A percentile compares a stretch with the other conserved stretches of the same genome.
Evolutionary conservation across 331 rosid species (phyloP).

Genomic region (Saraca asoca): DNA sequence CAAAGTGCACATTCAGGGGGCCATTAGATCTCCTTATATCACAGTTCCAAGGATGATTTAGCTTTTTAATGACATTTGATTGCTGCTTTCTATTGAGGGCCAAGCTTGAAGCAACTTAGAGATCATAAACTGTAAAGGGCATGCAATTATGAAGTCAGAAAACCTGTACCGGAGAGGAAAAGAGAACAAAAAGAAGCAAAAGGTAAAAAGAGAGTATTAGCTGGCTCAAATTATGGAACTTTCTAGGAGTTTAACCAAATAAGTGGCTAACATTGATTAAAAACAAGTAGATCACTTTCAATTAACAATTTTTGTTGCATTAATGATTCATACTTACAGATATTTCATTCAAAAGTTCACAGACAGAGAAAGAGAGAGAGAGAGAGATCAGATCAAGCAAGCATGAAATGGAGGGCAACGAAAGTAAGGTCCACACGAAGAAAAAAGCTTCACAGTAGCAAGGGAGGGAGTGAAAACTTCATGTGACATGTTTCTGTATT

Average conservation of each 20-base stretch:
- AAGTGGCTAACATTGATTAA: slow-evolving; percentile 11
- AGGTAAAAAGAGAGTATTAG: slow-evolving; percentile 31
- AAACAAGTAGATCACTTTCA: slow-evolving; percentile 25
- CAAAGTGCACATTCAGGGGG: slow-evolving; percentile 30
- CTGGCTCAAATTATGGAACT: slow-evolving; percentile 28
- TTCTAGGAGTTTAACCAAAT: slow-evolving; percentile 14
- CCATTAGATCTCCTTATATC: slow-evolving; percentile 27
- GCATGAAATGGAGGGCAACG: slow-evolving; percentile 29
- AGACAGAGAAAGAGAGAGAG: slow-evolving; percentile 4
- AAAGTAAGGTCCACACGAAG: slow-evolving; percentile 46
- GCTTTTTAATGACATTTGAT: slow-evolving; percentile 45
- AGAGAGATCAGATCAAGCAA: slow-evolving; percentile 40
- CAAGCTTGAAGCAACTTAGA: slow-evolving; percentile 30
- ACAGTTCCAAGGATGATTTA: slow-evolving; percentile 32
- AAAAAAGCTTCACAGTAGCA: slow-evolving; percentile 11
- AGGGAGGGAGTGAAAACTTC: slow-evolving; percentile 34
- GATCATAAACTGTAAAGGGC: slow-evolving; percentile 15
- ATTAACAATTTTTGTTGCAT: neutral
- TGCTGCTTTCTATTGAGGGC: slow-evolving; percentile 37
- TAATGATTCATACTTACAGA: slow-evolving; percentile 18
- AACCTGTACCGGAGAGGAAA: slow-evolving; percentile 13
- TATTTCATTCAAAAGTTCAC: slow-evolving; percentile 16
- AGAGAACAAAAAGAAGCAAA: slow-evolving; percentile 20
- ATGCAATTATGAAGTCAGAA: slow-evolving; percentile 18
- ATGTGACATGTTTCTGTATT: slow-evolving; percentile 45